phyloP scores from a whole-genome alignment of 2,329 filamentous ascomycete genomes.

The Sphaerulina populicola region DNA sequence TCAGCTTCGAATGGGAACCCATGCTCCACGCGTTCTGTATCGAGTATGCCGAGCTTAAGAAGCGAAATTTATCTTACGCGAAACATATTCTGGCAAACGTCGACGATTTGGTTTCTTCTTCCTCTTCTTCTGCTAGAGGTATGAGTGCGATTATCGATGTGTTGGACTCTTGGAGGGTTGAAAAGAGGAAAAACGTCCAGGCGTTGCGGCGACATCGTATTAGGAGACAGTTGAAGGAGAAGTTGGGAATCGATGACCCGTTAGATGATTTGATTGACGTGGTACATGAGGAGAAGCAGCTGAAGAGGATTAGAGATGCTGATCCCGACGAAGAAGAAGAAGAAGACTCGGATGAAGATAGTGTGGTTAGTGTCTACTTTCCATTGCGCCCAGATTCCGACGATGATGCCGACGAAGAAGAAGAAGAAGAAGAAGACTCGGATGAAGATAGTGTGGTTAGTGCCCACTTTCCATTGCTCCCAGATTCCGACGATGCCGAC shows the following conservation, averaged over 20 bases:
- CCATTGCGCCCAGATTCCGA: not conserved
- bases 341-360: not conserved
- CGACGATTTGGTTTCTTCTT: not conserved
- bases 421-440: not conserved
- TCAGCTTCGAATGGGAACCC: not conserved
- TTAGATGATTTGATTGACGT: not conserved
- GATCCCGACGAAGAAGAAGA: no score
- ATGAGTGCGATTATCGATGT: not conserved
- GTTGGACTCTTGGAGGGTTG: not conserved
- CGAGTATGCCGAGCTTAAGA: not conserved
- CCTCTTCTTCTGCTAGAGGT: not conserved
- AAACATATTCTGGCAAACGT: not conserved
- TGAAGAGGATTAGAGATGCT: not conserved
- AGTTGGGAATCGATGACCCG: not conserved
- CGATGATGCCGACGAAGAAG: not conserved
- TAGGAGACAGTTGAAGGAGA: not conserved
- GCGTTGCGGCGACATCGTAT: not conserved
- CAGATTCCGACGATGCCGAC: not conserved
- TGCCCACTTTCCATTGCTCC: not conserved
- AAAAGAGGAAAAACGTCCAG: not conserved
- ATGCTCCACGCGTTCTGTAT: slow-evolving; percentile 1
- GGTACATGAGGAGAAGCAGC: not conserved
- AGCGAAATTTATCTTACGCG: not conserved
- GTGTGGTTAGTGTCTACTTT: not conserved
- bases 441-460: not conserved